Evolutionary conservation across 2,329 filamentous ascomycete species (phyloP), one percentile per base, ranked within the genome.

Genomic region (Colletotrichum trifolii): DNA sequence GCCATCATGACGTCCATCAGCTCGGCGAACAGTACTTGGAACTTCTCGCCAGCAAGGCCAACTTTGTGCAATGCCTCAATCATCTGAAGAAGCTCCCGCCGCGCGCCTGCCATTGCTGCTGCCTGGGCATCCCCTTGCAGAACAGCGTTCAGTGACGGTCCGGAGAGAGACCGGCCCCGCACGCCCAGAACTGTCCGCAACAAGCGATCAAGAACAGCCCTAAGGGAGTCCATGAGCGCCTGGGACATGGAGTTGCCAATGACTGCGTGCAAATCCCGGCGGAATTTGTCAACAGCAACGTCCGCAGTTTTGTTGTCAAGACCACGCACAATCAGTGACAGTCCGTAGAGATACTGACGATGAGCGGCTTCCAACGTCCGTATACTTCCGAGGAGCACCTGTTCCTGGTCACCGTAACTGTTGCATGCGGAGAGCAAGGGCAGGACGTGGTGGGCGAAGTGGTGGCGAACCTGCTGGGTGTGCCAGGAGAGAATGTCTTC

Each of bases 11-110:
- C 78, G 72, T 93, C 85, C 82, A 93, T 89, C 34, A 91, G 83
- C 74, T 91, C 88, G 13, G 90, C 91, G 71, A 93, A 90, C 40
- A 91, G 81, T 36, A 90, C 84, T 71, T 93, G 89, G 55, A 91
- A 91, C 53, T 80, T 82, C 71, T 91, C 88, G 34, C 89, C 90
- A 1, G 88, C 88, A 15, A 94, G 78, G 0, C 91, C 91, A 25
- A 93, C 87, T 50, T 85, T 82, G 69, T 85, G 80, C 13, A 94
- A 78, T 8, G 86, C 84, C 53, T 85, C 82, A 2, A 91, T 78
- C 15, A 92, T 76, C 45, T 81, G 73, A 36, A 87, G 75, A 50
- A 92, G 77, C 54, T 86, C 83, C 38, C 81, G 77, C 40, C 82
- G 80, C 61, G 84, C 80, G 54, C 70, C 47, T 13, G 63, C 38